Evolutionary conservation across 768 basidiomycete species (phyloP).

Genomic region (Russula ochroleuca): DNA sequence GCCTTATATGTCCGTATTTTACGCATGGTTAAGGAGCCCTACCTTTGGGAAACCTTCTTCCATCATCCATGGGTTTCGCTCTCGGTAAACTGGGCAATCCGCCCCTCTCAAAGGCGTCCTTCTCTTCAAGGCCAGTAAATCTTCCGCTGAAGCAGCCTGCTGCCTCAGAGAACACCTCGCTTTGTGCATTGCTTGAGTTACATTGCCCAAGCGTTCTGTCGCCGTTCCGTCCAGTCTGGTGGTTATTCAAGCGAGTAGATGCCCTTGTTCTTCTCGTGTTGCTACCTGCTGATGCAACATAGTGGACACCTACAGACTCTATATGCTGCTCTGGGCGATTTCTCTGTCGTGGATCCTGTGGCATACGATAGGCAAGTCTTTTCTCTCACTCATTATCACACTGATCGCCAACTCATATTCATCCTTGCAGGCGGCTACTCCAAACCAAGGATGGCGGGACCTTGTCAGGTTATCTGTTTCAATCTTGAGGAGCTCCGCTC

Average conservation of each 20-base stretch:
- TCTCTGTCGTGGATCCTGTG: conserved; percentile 52
- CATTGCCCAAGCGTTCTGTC: conserved; percentile 33
- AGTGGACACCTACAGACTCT: conserved; percentile 65
- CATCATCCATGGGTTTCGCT: conserved; percentile 3
- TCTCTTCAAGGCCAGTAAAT: conserved; percentile 26
- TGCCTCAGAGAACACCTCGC: conserved; percentile 13
- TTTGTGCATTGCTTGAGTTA: conserved; percentile 29
- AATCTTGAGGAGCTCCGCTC: conserved; percentile 7
- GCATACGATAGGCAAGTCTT: conserved; percentile 49
- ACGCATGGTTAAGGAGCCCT: no score
- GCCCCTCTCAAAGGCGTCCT: conserved; percentile 24
- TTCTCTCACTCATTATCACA: conserved; percentile 6
- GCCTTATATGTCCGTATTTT: no score
- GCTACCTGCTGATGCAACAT: background rate
- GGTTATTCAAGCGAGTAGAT: conserved; percentile 32
- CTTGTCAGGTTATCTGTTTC: conserved; percentile 42
- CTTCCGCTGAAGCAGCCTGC: conserved; percentile 26
- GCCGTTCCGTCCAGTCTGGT: conserved; percentile 34
- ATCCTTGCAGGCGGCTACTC: conserved; percentile 42
- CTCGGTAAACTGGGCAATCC: background rate
- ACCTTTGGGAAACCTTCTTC: no score
- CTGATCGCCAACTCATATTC: conserved; percentile 34
- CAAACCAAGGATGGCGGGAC: conserved; percentile 61
- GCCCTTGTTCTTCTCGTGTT: background rate
- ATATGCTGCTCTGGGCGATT: conserved; percentile 57